Evolutionary conservation across 352 stramenopile genomes (phyloP), one percentile per base, ranked within the genome.

Genomic region (Peronospora tabacina): DNA sequence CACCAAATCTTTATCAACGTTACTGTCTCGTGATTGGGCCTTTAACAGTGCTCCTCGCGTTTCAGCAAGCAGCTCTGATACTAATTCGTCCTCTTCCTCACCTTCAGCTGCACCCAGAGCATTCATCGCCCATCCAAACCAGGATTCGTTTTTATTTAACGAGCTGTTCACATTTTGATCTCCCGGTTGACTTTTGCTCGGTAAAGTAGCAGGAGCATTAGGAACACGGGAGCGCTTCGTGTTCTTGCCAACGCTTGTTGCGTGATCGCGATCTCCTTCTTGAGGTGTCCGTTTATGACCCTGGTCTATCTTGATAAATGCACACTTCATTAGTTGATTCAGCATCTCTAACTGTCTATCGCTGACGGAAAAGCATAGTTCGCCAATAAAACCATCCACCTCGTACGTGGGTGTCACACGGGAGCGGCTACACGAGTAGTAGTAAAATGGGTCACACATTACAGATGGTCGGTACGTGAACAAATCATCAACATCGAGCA

Each of bases 341-440:
- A 93, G 58, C 82, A 93, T 93, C 8, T 75, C 42, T 38, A 94
- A 58, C 51, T 94, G 82, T 29, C 82, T 66, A 59, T 94, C 73
- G 44, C 82, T 94, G 22, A 91, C 44, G 3, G 82, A 91, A 28
- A 94, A 89, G 20, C 71, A 49, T 10, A 94, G 48, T 19, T 91
- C 72, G 3, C 63, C 58, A 11, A 94, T 62, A 45, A 85, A 89
- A 20, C 85, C 26, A 40, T 90, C 81, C 24, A 90, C 45, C 42
- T 90, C 80, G 36, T 83, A 61, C 59, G 76, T 79, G 15, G 68
- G 64, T 1, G 44, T 53, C 30, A 85, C 36, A 19, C 50, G 61
- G 12, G 60, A 52, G 7, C 75, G 69, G 7, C 62, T 69, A 48
- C 64, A 77, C 10, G 73, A 87, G 43, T 89, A 89, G 19, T 65